Evolutionary conservation across 805 yeast species (phyloP).

Genomic region (Kuraishia borneana): DNA sequence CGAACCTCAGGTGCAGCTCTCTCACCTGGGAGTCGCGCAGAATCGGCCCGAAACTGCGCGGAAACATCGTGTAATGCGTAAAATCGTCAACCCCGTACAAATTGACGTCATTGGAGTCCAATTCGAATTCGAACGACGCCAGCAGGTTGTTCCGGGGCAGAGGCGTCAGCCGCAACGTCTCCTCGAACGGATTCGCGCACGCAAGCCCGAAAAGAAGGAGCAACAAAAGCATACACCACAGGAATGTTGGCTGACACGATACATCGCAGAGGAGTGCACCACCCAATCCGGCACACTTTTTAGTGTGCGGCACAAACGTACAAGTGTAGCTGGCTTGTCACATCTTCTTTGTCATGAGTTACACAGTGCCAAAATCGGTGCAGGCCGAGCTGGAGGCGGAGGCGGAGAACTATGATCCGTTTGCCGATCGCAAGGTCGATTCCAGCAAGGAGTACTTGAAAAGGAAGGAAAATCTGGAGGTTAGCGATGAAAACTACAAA

Average conservation of each 20-base stretch:
- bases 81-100: constrained; percentile 11
- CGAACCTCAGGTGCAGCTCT: constrained; percentile 74
- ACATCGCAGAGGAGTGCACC: too few relatives aligned
- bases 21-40: constrained; percentile 53
- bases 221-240: not conserved
- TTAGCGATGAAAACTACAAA: constrained; percentile 21
- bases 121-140: constrained; percentile 59
- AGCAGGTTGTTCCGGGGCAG: constrained; percentile 62
- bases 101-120: constrained; percentile 35
- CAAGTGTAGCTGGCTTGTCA: too few relatives aligned
- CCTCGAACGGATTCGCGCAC: constrained; percentile 38
- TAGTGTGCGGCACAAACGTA: too few relatives aligned
- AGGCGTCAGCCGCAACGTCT: constrained; percentile 53
- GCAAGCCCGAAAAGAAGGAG: not conserved
- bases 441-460: constrained; percentile 9
- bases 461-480: constrained; percentile 4
- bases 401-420: constrained; percentile 12
- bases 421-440: constrained; percentile 14
- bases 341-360: too few relatives aligned
- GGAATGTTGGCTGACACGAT: too few relatives aligned
- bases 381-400: constrained; percentile 7
- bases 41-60: constrained; percentile 72
- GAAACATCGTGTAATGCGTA: constrained; percentile 59
- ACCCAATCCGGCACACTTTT: too few relatives aligned
- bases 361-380: constrained; percentile 7